Evolutionary conservation across 192 early-diverging fungal species (phyloP), one percentile per base, ranked within the genome.

Genomic region (Obelidium mucronatum): DNA sequence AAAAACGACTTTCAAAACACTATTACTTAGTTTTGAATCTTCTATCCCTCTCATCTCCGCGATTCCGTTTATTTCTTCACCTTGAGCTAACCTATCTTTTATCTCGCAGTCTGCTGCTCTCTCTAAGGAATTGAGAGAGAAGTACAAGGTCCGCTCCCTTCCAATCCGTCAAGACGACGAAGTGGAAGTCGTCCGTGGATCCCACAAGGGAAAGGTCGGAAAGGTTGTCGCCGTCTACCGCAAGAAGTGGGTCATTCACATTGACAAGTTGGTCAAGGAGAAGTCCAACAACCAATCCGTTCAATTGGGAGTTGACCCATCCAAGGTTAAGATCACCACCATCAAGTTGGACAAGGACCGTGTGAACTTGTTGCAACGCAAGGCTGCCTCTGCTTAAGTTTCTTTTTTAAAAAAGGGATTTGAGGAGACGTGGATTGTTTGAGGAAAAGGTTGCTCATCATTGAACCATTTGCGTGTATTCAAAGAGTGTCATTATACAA

Each of bases 201-300:
- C 89, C 84, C 87, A 92, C 93, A 98, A 98, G 93, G 96, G 95
- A 83, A 94, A 93, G 80, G 94, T 95, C 82, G 98, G 98, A 80
- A 97, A 97, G 93, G 95, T 99, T 72, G 83, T 88, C 75, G 88
- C 92, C 73, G 96, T 97, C 79, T 98, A 98, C 95, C 95, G 98
- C 85, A 94, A 96, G 88, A 98, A 97, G 92, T 99, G 92, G 92
- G 92, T 97, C 70, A 99, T 99, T 86, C 93, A 98, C 90, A 92
- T 99, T 63, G 97, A 99, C 85, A 95, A 97, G 79, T 85, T 99
- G 76, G 91, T 85, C 82, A 93, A 91, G 83, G 96, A 99, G 87
- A 99, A 99, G 94, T 91, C 91, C 82, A 99, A 98, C 90, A 96
- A 96, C 81, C 91, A 90, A 74, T 89, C 93, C 75, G 94, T 95